phyloP scores from a whole-genome alignment of 768 basidiomycete genomes.

The Psilocybe subaeruginosa region DNA sequence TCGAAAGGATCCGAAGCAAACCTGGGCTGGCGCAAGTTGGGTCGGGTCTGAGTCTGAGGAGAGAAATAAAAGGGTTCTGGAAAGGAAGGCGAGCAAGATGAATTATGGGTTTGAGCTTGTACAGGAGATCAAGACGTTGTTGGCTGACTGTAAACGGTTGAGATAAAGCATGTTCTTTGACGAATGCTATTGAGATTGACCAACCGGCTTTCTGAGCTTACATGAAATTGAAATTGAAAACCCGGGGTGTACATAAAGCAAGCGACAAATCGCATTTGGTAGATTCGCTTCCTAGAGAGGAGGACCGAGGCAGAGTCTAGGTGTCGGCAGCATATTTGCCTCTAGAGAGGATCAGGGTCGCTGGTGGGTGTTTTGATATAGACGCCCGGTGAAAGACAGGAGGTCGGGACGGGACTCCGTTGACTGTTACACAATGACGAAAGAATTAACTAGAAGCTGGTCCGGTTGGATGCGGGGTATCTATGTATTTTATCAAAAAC shows the following conservation, averaged over 20 bases:
- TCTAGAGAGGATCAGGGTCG: neutral
- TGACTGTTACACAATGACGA: no score
- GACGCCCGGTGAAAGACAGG: neutral
- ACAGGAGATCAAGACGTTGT: conserved; percentile 17
- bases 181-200: no score
- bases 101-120: conserved; percentile 19
- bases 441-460: no score
- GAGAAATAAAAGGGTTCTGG: conserved; percentile 16
- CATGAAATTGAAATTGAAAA: neutral
- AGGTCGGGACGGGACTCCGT: neutral
- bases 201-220: no score
- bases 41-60: neutral
- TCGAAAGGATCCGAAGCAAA: neutral
- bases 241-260: neutral
- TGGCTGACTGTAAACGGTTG: conserved; percentile 17
- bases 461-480: no score
- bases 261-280: neutral
- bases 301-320: neutral
- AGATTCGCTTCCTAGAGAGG: neutral
- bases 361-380: neutral
- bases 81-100: conserved; percentile 21
- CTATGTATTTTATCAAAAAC: neutral
- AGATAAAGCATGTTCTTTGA: conserved; percentile 1
- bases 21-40: neutral
- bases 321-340: neutral